Base-by-base conservation (phyloP, 179 eudicot species). In the Carnegiea gigantea region DNA sequence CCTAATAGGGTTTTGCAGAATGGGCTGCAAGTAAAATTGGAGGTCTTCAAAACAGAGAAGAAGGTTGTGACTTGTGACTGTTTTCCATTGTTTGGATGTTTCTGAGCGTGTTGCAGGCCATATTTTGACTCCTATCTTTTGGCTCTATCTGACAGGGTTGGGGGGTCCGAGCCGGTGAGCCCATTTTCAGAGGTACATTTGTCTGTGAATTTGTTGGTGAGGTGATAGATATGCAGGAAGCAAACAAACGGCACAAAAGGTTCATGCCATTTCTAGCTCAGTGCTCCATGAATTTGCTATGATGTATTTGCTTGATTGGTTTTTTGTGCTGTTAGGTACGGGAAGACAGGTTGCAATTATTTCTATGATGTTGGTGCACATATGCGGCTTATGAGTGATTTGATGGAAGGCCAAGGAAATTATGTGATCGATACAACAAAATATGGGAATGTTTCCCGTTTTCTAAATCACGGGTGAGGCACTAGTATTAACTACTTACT, bases 1-100 rank as follows among this genome's bases (percentile, higher is more conserved):
- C 92, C 86, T 76, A 97, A 97, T 88, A 92, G 98, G 90, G 93
- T 97, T 77, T 83, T 97, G 89, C 99, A 97, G 86, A 93, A 92
- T 81, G 98, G 99, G 70, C 77, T 91, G 76, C 88, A 76, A 87
- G 90, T 88, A 80, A 93, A 88, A 79, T 76, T 95, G 85, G 99
- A 95, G 87, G 89, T 97, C 70, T 93, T 89, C 89, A 97, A 87
- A 85, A 97, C 98, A 9, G 90, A 87, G 82, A 90, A 86, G 75
- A 97, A 92, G 98, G 99, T 97, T 86, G 76, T 24, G 9, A 33
- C 59, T 40, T 40, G 44, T 4, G 8, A 40, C 44, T 40, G 24
- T 11, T n/a, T 30, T 46, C 13, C 13, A 1, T 44, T 44, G 53
- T n/a, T 54, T 64, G n/a, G 18, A 12, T 73, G 8, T 76, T 23